Percentiles rank a stretch among this genome's conserved stretches.
Evolutionary conservation across 257 asterid species (phyloP).

Genomic region (Prunella vulgaris): DNA sequence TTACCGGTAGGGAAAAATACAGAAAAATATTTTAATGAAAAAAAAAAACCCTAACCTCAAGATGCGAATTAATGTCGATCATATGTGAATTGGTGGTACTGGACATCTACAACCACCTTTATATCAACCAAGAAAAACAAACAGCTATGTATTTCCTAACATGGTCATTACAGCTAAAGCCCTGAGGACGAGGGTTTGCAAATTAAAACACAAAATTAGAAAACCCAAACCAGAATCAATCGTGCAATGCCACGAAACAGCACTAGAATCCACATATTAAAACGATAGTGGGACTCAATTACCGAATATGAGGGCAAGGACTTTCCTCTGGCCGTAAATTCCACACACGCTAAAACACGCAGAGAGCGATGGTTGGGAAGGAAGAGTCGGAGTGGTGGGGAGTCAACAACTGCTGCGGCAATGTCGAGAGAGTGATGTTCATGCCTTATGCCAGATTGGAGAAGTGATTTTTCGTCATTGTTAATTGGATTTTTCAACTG

Average conservation of each 20-base stretch:
- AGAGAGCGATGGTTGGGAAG: slow-evolving; percentile 1
- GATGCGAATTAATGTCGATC: slow-evolving; percentile 27
- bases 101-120: slow-evolving; percentile 29
- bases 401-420: slow-evolving; percentile 23
- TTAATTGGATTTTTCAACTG: neutral
- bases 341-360: neutral
- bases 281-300: neutral
- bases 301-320: neutral
- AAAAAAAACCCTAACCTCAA: slow-evolving; percentile 9
- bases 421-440: slow-evolving; percentile 25
- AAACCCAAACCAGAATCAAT: neutral
- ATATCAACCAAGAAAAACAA: neutral
- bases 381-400: neutral
- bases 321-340: neutral
- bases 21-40: too few species aligned
- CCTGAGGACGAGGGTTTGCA: neutral
- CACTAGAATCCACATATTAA: neutral
- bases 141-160: slow-evolving; percentile 32
- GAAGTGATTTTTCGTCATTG: neutral
- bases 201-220: slow-evolving; percentile 6
- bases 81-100: slow-evolving; percentile 20
- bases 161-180: slow-evolving; percentile 28
- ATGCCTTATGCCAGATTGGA: slow-evolving; percentile 15
- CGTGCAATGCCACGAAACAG: neutral
- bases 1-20: too few species aligned